phyloP scores from a whole-genome alignment of 1,284 basidiomycete species.

The Moesziomyces globuligerus region DNA sequence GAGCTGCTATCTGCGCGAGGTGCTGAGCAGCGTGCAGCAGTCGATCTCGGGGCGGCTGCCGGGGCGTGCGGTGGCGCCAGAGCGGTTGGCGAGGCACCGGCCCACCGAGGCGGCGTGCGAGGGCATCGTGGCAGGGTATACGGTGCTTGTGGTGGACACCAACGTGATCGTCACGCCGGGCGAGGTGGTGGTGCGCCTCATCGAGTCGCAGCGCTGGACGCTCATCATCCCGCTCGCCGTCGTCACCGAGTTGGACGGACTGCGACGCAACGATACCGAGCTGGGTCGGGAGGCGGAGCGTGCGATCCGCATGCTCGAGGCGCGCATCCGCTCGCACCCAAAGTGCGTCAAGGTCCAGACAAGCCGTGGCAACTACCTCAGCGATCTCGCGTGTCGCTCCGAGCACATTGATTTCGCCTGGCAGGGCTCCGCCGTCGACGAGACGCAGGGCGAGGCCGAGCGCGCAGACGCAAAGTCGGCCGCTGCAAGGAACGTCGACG shows the following conservation, averaged over 20 bases:
- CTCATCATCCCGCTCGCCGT: constrained; percentile 82
- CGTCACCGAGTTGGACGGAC: constrained; percentile 93
- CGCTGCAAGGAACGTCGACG: constrained; percentile 85
- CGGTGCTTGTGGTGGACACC: constrained; percentile 89
- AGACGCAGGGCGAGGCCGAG: not conserved
- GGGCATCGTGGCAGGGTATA: constrained; percentile 82
- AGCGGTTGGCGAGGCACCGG: no score
- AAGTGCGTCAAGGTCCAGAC: constrained; percentile 91
- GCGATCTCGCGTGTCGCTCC: constrained; percentile 81
- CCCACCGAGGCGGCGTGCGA: no score
- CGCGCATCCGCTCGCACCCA: constrained; percentile 78
- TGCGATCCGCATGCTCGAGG: constrained; percentile 79
- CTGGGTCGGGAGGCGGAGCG: constrained; percentile 74
- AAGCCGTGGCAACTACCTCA: constrained; percentile 90
- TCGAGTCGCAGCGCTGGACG: constrained; percentile 86
- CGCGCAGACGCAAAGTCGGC: constrained; percentile 62
- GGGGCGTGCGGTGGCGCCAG: no score
- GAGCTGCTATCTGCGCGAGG: constrained; percentile 26
- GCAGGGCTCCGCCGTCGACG: constrained; percentile 10
- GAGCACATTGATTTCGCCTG: constrained; percentile 81
- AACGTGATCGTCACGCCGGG: constrained; percentile 78
- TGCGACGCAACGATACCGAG: constrained; percentile 77
- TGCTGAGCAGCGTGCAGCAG: constrained; percentile 17
- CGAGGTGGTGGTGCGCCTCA: constrained; percentile 71
- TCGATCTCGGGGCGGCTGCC: constrained; percentile 61